A percentile compares a stretch with the other conserved stretches of the same genome.
Evolutionary conservation across 306 rosid genomes (phyloP).

Genomic region (Canavalia gladiata): DNA sequence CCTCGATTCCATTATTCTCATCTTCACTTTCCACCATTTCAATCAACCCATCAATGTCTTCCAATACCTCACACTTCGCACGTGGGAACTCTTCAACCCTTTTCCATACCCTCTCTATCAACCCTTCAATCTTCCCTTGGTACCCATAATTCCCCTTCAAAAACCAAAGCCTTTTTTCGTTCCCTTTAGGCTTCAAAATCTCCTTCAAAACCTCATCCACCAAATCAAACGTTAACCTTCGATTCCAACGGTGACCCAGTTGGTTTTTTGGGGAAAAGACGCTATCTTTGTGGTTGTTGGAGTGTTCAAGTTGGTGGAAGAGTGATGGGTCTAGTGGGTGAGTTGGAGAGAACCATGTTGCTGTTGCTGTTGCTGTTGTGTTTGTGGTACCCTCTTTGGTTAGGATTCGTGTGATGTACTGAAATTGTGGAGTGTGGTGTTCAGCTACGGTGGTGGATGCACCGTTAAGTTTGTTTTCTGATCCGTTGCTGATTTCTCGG

Average conservation of each 20-base stretch:
- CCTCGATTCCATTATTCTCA: conserved; percentile 56
- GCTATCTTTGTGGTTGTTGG: not conserved
- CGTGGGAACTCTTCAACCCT: conserved; percentile 64
- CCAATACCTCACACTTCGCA: conserved; percentile 69
- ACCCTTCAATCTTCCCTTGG: conserved; percentile 22
- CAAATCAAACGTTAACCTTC: conserved; percentile 63
- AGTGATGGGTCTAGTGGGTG: conserved; percentile 72
- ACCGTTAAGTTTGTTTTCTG: conserved; percentile 48
- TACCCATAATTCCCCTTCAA: not conserved
- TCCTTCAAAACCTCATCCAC: conserved; percentile 70
- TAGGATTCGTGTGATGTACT: conserved; percentile 65
- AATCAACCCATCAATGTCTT: conserved; percentile 77
- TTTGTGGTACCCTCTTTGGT: conserved; percentile 38
- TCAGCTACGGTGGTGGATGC: conserved; percentile 45
- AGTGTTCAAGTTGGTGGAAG: conserved; percentile 62
- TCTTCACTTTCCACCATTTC: conserved; percentile 60
- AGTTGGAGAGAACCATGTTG: conserved; percentile 57
- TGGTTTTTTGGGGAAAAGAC: conserved; percentile 27
- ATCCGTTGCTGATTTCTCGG: conserved; percentile 45
- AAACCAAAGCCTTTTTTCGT: conserved; percentile 41
- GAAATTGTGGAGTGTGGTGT: conserved; percentile 51
- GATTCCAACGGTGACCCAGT: conserved; percentile 58
- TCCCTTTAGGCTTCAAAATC: conserved; percentile 47
- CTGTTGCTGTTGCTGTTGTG: not conserved
- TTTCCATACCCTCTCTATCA: conserved; percentile 59